Evolutionary conservation across 1,284 basidiomycete species (phyloP), one percentile per base, ranked within the genome.

Genomic region (Sporisorium scitamineum): DNA sequence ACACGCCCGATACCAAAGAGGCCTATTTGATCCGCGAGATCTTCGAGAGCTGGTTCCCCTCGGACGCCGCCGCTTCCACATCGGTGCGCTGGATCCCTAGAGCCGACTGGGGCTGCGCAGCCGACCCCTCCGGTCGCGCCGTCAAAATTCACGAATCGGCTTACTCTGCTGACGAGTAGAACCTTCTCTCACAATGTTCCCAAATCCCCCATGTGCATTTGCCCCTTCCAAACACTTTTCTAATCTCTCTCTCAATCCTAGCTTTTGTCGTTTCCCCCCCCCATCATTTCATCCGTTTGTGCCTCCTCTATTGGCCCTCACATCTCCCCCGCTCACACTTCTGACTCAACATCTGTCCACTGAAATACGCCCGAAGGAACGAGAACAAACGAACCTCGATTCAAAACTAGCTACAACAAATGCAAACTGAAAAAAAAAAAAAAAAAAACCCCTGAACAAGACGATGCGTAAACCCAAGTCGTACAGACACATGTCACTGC

Each of bases 101-200:
- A 79, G 92, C 92, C 56, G 96, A 98, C 86, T 99, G 96, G 96
- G 96, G 96, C 61, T 97, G 97, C 84, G 89, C 93, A 4, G 87
- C 93, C 31, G 97, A 99, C 86, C 97, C 97, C 37, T 96, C 94
- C 72, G 97, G 97, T 48, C 89, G 97, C 61, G 94, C 93, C 74
- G 96, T 99, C 83, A 92, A 90, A 85, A 98, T 98, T 79, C 96
- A 99, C 89, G 94, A 93, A 80, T 91, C 94, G 37, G 96, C 96
- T 26, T 98, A 98, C 77, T 61, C 66, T 29, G 59, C 70, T 42
- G 55, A 69, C 29, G 75, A 70, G 54, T 76, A 64, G 54, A 37
- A 6, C 14, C n/a, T 18, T 41, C 39, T 22, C 45, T 16, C 32
- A 39, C 20, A 47, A 18, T 31, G 29, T 5, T 14, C 9, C 26